Evolutionary conservation across 371 early-diverging fungal genomes (phyloP).

Genomic region (Smittium culicis): DNA sequence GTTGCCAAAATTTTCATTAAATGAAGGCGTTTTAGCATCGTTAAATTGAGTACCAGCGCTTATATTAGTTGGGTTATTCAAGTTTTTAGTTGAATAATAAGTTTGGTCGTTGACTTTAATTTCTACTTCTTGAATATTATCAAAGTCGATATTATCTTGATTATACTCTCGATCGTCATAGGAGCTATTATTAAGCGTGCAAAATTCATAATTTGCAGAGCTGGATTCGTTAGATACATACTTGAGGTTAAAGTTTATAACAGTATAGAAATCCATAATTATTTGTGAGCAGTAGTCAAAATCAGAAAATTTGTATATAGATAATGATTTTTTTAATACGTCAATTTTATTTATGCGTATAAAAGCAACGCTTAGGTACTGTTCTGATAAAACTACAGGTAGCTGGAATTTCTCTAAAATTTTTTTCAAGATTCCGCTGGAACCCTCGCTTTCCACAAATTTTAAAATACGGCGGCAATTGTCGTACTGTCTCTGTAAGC

Average conservation of each 20-base stretch:
- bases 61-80: no score
- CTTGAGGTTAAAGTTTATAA: neutral
- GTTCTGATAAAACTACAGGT: slow-evolving; percentile 31
- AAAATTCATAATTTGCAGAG: neutral
- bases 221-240: neutral
- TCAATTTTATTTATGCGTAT: slow-evolving; percentile 33
- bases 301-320: neutral
- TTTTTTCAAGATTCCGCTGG: slow-evolving; percentile 10
- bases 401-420: neutral
- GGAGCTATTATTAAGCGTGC: no score
- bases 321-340: neutral
- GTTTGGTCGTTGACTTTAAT: neutral
- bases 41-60: no score
- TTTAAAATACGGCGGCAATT: slow-evolving; percentile 41
- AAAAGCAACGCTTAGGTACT: slow-evolving; percentile 38
- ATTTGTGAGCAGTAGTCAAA: slow-evolving; percentile 4
- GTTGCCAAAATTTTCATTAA: neutral
- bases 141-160: neutral
- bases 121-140: neutral
- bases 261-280: neutral
- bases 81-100: neutral
- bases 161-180: no score
- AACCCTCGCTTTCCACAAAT: slow-evolving; percentile 28
- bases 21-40: neutral
- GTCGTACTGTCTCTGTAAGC: slow-evolving; percentile 42